phyloP scores from a whole-genome alignment of 768 basidiomycete genomes.

The Boletus fagicola region DNA sequence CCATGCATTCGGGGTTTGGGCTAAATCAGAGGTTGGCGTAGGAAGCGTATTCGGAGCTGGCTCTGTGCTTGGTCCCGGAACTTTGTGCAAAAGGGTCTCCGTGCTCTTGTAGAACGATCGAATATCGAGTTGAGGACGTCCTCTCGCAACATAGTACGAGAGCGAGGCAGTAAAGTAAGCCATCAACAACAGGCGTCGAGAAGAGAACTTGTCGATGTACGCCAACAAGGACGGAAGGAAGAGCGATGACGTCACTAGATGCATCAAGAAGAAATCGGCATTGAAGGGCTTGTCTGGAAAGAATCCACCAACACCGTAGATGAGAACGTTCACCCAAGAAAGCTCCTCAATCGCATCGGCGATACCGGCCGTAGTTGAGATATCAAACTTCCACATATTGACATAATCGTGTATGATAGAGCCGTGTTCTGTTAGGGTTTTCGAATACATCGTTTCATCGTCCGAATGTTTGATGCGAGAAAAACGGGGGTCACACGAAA shows the following conservation, averaged over 20 bases:
- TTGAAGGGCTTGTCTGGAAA: constrained; percentile 48
- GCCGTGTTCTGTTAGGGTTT: constrained; percentile 33
- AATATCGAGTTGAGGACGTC: constrained; percentile 34
- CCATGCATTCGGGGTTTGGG: constrained; percentile 54
- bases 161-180: constrained; percentile 30
- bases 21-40: constrained; percentile 33
- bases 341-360: constrained; percentile 61
- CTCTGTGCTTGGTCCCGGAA: constrained; percentile 18
- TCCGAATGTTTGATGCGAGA: constrained; percentile 18
- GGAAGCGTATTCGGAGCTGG: constrained; percentile 31
- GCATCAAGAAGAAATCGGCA: constrained; percentile 69
- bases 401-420: constrained; percentile 42
- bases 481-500: constrained; percentile 49
- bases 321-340: constrained; percentile 49
- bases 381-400: constrained; percentile 45
- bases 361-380: constrained; percentile 36
- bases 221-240: constrained; percentile 55
- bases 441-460: constrained; percentile 33
- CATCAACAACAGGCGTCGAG: constrained; percentile 29
- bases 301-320: constrained; percentile 63
- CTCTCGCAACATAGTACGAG: constrained; percentile 33
- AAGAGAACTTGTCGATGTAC: constrained; percentile 29
- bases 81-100: constrained; percentile 35
- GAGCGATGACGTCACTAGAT: constrained; percentile 64
- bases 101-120: constrained; percentile 31